A percentile compares a stretch with the other conserved stretches of the same genome.
phyloP scores from a whole-genome alignment of 2,329 filamentous ascomycete genomes.

The Monilinia vaccinii-corymbosi region DNA sequence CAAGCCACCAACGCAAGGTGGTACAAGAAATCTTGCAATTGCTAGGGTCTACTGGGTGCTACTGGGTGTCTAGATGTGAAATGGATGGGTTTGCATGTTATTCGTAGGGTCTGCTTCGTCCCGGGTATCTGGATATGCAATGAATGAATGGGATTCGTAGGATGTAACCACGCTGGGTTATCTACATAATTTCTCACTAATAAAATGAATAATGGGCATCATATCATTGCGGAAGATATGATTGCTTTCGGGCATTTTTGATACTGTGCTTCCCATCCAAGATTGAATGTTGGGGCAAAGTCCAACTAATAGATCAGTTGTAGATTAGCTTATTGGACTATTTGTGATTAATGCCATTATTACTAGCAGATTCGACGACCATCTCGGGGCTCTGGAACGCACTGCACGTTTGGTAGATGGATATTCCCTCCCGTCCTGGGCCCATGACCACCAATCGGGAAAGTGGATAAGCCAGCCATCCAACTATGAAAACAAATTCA shows the following conservation, averaged over 20 bases:
- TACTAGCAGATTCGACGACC: neutral
- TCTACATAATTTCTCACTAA: neutral
- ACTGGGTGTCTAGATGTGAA: no score
- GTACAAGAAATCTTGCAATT: no score
- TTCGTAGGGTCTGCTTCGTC: neutral
- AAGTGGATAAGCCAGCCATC: neutral
- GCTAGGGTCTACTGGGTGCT: no score
- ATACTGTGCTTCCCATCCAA: neutral
- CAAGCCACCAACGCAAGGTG: neutral
- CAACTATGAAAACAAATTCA: neutral
- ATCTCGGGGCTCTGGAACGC: neutral
- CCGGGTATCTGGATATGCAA: neutral
- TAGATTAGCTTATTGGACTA: neutral
- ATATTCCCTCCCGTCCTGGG: neutral
- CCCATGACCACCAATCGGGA: neutral
- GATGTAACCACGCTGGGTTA: neutral
- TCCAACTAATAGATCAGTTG: neutral
- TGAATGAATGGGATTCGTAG: neutral
- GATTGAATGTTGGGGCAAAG: neutral
- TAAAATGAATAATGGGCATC: neutral
- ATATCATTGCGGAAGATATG: neutral
- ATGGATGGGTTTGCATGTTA: no score
- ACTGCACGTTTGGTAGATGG: neutral
- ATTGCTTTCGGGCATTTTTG: neutral
- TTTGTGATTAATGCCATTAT: neutral